Base-by-base conservation (phyloP, 202 grass and related monocot genomes). In the Dendrocalamus latiflorus region DNA sequence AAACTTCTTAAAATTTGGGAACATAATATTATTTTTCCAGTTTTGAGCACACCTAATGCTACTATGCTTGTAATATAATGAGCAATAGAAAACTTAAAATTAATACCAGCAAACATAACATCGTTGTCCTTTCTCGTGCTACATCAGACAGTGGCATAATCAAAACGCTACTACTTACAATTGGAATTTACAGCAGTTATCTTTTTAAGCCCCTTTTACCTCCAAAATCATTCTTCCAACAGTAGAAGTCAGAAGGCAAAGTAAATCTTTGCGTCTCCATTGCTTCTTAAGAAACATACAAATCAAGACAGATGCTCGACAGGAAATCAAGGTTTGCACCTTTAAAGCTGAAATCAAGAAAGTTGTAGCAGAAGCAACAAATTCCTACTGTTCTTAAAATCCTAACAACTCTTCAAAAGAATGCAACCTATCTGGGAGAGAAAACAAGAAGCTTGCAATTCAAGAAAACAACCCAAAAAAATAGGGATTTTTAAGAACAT, bases 351-450 rank as follows among this genome's bases (percentile, higher is more conserved):
- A 74, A 75, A 55, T 44, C 2, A 69, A 74, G 3, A 61, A 74
- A 79, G 15, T 41, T 86, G 53, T 53, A 70, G 76, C 57, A 48
- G 77, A 89, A 39, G 45, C 20, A 70, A 85, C 77, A 76, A 38
- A 64, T 62, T 70, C 70, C 76, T 36, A 26, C 28, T 24, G 12
- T 34, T 81, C 34, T 73, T 74, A 64, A 76, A 85, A 85, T 65
- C 24, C 37, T 76, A 26, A 9, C 37, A 76, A 30, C 47, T 70
- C 56, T 48, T 76, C 38, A 77, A 76, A 76, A 79, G 38, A 48
- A 28, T 6, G 87, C 30, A 25, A 74, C 49, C 18, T 56, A 56
- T 70, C 36, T 33, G n/a, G 30, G 25, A 38, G 68, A 38, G 28
- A 42, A 58, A 41, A 66, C 10, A 51, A 22, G 67, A 73, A 47